Evolutionary conservation across 257 asterid species (phyloP).

Genomic region (Solanum clarkiae): DNA sequence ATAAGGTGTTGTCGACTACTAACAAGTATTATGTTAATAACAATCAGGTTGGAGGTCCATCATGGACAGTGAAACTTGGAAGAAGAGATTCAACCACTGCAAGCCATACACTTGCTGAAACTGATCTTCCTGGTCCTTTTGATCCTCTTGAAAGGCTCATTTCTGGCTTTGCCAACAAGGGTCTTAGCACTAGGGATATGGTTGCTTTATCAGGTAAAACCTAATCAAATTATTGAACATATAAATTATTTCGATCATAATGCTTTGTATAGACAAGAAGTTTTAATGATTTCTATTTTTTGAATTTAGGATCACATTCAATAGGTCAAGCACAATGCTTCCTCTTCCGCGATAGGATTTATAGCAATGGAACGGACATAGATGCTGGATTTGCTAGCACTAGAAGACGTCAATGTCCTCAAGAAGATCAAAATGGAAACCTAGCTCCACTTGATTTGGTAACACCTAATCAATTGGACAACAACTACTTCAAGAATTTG

Average conservation of each 20-base stretch:
- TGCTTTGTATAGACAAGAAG: background rate
- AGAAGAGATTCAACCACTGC: background rate
- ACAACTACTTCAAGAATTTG: background rate
- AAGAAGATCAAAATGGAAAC: conserved; percentile 15
- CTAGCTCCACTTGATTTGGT: background rate
- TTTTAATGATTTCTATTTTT: background rate
- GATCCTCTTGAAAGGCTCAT: background rate
- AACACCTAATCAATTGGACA: background rate
- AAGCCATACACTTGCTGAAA: background rate
- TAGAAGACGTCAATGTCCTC: background rate
- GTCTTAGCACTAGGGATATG: too few species aligned
- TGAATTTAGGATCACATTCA: background rate
- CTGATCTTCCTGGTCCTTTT: background rate
- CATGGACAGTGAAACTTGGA: background rate
- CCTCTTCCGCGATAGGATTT: conserved; percentile 22
- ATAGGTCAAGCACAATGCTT: background rate
- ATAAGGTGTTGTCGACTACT: background rate
- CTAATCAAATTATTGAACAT: too few species aligned
- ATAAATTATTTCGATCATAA: too few species aligned
- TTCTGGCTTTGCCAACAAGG: background rate
- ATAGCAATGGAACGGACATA: conserved; percentile 28
- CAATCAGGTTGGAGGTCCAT: background rate
- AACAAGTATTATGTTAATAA: background rate
- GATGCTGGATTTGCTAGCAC: conserved; percentile 24
- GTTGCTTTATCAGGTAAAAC: background rate